Percentiles rank a stretch among this genome's conserved stretches.
Evolutionary conservation across 768 basidiomycete genomes (phyloP).

Genomic region (Suillus occidentalis): DNA sequence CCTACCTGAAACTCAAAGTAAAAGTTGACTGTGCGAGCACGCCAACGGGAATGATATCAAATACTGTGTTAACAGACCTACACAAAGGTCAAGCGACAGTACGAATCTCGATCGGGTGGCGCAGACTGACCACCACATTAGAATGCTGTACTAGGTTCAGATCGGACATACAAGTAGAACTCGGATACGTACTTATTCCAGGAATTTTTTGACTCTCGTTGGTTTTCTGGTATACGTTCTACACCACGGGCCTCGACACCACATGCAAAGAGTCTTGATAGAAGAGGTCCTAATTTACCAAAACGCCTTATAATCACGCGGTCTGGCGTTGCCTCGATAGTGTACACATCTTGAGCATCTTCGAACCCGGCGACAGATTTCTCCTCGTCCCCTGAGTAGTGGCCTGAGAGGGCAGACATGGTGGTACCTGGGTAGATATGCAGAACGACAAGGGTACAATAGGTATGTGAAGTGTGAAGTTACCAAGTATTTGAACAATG

Average conservation of each 20-base stretch:
- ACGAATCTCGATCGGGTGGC: no score
- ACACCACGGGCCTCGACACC: constrained; percentile 57
- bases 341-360: background rate
- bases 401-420: background rate
- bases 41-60: constrained; percentile 52
- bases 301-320: constrained; percentile 30
- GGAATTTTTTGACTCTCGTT: constrained; percentile 42
- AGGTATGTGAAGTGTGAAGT: background rate
- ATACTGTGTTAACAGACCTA: constrained; percentile 49
- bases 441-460: background rate
- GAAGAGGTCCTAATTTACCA: constrained; percentile 29
- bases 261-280: constrained; percentile 42
- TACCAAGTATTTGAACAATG: background rate
- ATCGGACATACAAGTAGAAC: constrained; percentile 5
- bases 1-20: constrained; percentile 47
- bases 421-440: background rate
- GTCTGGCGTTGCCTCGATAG: constrained; percentile 28
- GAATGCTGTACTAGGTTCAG: constrained; percentile 28
- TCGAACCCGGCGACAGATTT: constrained; percentile 6
- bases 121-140: constrained; percentile 44
- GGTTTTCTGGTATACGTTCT: constrained; percentile 52
- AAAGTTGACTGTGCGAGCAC: constrained; percentile 48
- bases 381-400: constrained; percentile 21
- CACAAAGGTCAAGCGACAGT: background rate
- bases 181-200: constrained; percentile 42